These are phyloP conservation scores for Tetracladium marchalianum DNA, from an alignment of 495 filamentous ascomycete genomes.

Conservation along the genomic window DNA sequence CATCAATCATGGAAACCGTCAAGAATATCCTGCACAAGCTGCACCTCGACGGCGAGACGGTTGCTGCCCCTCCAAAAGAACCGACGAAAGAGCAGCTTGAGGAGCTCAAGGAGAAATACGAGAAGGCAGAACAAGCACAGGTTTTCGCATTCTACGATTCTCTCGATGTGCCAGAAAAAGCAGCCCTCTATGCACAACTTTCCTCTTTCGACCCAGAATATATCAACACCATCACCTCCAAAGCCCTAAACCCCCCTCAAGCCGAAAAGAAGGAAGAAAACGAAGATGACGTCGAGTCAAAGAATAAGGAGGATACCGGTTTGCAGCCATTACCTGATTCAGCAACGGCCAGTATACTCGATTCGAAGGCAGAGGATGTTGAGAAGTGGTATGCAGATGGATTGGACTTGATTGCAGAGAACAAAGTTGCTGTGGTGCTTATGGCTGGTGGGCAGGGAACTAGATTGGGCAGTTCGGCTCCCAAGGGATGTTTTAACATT, in stretches of 20 bases:
- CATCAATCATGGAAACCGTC: slow-evolving; percentile 23
- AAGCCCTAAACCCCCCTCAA: slow-evolving; percentile 69
- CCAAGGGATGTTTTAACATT: slow-evolving; percentile 96
- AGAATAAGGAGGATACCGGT: slow-evolving; percentile 39
- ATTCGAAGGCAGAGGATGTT: slow-evolving; percentile 72
- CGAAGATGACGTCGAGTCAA: slow-evolving; percentile 26
- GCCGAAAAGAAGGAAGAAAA: slow-evolving; percentile 41
- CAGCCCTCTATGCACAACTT: slow-evolving; percentile 71
- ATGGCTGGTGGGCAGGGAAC: slow-evolving; percentile 98
- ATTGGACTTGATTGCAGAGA: slow-evolving; percentile 72
- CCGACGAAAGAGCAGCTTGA: slow-evolving; percentile 66
- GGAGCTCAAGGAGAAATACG: slow-evolving; percentile 67
- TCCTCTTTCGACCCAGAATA: slow-evolving; percentile 66
- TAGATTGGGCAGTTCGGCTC: slow-evolving; percentile 83
- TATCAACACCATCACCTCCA: slow-evolving; percentile 76
- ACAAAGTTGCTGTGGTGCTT: slow-evolving; percentile 89
- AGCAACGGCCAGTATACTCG: slow-evolving; percentile 82
- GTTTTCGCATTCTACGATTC: slow-evolving; percentile 87
- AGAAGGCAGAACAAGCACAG: slow-evolving; percentile 71
- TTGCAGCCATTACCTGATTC: slow-evolving; percentile 88
- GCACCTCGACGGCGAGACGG: slow-evolving; percentile 36
- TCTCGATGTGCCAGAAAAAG: slow-evolving; percentile 62
- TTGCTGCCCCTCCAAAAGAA: slow-evolving; percentile 38
- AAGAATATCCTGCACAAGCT: slow-evolving; percentile 44
- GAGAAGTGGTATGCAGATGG: slow-evolving; percentile 80